A percentile compares a stretch with the other conserved stretches of the same genome.
Conservation (phyloP, 768 basidiomycete species). For the Boletus sp. region DNA sequence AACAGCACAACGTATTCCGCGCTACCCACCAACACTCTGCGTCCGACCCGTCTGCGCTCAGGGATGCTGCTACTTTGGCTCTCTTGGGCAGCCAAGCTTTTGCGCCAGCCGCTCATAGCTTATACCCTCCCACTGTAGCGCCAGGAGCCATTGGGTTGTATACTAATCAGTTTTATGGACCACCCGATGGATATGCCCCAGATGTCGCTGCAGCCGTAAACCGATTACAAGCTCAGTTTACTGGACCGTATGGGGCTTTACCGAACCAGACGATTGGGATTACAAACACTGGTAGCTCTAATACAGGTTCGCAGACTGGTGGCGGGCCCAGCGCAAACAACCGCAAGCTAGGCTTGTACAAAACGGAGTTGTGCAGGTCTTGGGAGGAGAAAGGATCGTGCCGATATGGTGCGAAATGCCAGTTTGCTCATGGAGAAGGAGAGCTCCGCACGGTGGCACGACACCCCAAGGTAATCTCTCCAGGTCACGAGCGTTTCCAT, state of each 20-base stretch:
- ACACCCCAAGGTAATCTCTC: conserved; percentile 74
- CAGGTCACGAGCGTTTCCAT: neutral
- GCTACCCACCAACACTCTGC: conserved; percentile 77
- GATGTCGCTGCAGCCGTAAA: conserved; percentile 59
- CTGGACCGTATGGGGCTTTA: conserved; percentile 51
- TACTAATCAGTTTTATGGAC: conserved; percentile 64
- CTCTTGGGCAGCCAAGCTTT: conserved; percentile 59
- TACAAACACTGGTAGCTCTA: conserved; percentile 38
- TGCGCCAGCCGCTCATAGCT: conserved; percentile 40
- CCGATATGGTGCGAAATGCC: conserved; percentile 84
- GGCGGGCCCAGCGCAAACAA: conserved; percentile 87
- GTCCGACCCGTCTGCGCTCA: conserved; percentile 74
- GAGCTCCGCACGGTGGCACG: conserved; percentile 81
- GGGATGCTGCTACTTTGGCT: conserved; percentile 67
- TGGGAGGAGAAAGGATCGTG: conserved; percentile 91
- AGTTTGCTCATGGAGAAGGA: conserved; percentile 90
- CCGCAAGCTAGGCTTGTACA: conserved; percentile 85
- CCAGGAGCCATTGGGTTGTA: conserved; percentile 60
- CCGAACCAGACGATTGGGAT: conserved; percentile 43
- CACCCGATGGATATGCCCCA: conserved; percentile 53
- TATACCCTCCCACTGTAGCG: conserved; percentile 48
- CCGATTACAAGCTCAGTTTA: conserved; percentile 54
- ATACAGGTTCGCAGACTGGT: conserved; percentile 31
- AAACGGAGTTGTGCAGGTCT: conserved; percentile 85
- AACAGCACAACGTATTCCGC: conserved; percentile 73